A percentile compares a stretch with the other conserved stretches of the same genome.
Conservation (phyloP, 345 rosid genomes). For the Excoecaria agallocha region DNA sequence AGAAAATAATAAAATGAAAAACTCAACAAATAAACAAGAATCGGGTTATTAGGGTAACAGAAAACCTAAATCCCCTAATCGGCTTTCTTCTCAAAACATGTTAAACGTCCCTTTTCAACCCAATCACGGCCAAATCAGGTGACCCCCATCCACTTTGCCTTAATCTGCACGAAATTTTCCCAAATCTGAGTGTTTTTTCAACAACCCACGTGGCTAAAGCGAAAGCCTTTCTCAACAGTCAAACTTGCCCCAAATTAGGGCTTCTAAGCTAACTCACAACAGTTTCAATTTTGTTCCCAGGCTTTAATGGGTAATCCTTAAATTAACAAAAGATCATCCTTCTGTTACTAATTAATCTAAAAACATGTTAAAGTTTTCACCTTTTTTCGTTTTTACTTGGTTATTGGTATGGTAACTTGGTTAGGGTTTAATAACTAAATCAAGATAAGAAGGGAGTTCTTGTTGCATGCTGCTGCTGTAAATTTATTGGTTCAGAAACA, state of each 20-base stretch:
- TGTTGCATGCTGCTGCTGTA: constrained; percentile 17
- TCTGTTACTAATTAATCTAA: constrained; percentile 26
- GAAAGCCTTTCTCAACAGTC: constrained; percentile 9
- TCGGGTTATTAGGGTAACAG: constrained; percentile 27
- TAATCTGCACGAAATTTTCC: constrained; percentile 33
- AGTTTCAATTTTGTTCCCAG: constrained; percentile 21
- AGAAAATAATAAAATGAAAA: background rate
- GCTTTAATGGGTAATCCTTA: constrained; percentile 22
- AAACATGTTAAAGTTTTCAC: constrained; percentile 7
- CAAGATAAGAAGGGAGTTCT: constrained; percentile 21
- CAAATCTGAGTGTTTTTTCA: constrained; percentile 10
- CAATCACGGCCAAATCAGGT: constrained; percentile 27
- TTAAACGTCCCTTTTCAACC: constrained; percentile 23
- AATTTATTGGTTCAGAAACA: constrained; percentile 39
- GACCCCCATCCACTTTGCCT: constrained; percentile 26
- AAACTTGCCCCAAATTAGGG: constrained; percentile 34
- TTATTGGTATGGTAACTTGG: background rate
- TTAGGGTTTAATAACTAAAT: constrained; percentile 43
- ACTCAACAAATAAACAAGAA: background rate
- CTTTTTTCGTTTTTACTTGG: background rate
- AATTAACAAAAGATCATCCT: constrained; percentile 26
- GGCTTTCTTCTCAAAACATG: constrained; percentile 22
- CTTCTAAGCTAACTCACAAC: constrained; percentile 24
- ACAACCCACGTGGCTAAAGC: constrained; percentile 20
- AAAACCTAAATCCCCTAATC: constrained; percentile 11